Evolutionary conservation across 2,329 filamentous ascomycete species (phyloP), one percentile per base, ranked within the genome.

Genomic region (Fusarium hostae): DNA sequence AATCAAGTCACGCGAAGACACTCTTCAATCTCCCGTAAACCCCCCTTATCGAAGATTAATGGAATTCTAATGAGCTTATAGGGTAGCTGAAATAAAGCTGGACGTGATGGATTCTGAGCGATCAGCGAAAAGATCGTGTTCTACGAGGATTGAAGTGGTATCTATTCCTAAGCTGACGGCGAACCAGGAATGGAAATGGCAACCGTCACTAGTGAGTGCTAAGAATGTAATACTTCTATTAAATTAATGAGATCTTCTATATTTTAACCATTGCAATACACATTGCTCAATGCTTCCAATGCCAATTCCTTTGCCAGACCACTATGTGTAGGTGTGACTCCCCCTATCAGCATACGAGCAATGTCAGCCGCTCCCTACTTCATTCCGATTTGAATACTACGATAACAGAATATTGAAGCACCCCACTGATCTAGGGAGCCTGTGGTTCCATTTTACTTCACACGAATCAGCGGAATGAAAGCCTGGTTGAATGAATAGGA

Each of bases 51-150:
- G 5, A 18, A 13, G n/a, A 24, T 4, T 8, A 7, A 18, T 13
- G 9, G 5, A 34, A 3, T 24, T 18, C 0, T 11, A 1, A 13
- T 1, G 1, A 9, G 9, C 20, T 6, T 28, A 1, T 13, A 50
- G 16, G 5, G 1, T 15, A 5, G n/a, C 10, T 13, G 16, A 24
- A 50, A 10, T 50, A 15, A 7, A 7, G 4, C 10, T 20, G 8
- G n/a, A 24, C 4, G 13, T 9, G 4, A 20, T 34, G 1, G 3
- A 13, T 24, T 34, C 9, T 16, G 11, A 50, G 34, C 9, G 16
- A 35, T 18, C 16, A 18, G 16, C 16, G n/a, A 50, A 24, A 50
- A 34, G 10, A 30, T 3, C 15, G 22, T 5, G n/a, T 50, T 20
- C 16, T 34, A 24, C 6, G 6, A 13, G 5, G 10, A 10, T 10